Evolutionary conservation across 208 protist genomes (phyloP).

Genomic region (Borovskyia barvae): DNA sequence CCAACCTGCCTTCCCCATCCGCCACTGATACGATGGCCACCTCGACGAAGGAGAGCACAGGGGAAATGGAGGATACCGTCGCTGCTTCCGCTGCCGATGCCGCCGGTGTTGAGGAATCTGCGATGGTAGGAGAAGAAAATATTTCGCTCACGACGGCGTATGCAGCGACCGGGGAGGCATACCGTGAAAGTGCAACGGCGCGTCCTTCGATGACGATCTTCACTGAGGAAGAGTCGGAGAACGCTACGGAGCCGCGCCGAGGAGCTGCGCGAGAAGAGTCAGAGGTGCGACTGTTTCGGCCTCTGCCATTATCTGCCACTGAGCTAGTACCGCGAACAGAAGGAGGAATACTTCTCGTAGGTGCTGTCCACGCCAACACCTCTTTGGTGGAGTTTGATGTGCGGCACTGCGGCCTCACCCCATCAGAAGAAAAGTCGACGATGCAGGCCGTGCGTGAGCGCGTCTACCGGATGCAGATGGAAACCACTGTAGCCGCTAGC

Average conservation of each 20-base stretch:
- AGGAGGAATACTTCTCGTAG: constrained; percentile 33
- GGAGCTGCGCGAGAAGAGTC: too few species aligned
- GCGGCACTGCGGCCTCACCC: constrained; percentile 46
- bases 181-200: background rate
- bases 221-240: constrained; percentile 1
- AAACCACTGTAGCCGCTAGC: constrained; percentile 17
- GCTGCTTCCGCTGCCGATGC: background rate
- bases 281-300: too few species aligned
- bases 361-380: constrained; percentile 47
- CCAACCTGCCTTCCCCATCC: too few species aligned
- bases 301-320: too few species aligned
- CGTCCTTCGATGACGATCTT: constrained; percentile 8
- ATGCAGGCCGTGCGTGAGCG: constrained; percentile 34
- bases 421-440: constrained; percentile 43
- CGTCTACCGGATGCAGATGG: constrained; percentile 18
- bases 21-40: too few species aligned
- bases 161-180: background rate
- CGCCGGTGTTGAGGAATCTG: background rate
- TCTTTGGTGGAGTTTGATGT: constrained; percentile 69
- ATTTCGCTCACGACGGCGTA: background rate
- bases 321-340: too few species aligned
- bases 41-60: too few species aligned
- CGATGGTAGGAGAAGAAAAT: background rate
- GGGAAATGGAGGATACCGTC: background rate
- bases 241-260: background rate